Evolutionary conservation across 345 rosid species (phyloP), one percentile per base, ranked within the genome.

Genomic region (Eucalyptus paniculata): DNA sequence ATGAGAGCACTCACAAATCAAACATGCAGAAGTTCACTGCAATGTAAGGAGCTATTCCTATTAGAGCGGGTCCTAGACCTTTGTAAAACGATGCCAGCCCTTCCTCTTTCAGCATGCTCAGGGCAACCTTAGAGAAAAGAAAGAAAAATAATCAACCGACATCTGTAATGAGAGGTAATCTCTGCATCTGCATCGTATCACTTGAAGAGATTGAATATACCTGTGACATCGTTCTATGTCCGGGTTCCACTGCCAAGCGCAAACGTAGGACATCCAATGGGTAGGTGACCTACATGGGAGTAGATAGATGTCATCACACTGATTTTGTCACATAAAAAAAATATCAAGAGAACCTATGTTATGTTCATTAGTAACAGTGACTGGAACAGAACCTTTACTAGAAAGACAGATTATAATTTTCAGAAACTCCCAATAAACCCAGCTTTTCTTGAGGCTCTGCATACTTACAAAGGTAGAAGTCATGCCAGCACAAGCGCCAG

Each of bases 401-500:
- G 28, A 77, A 77, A 37, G 47, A 19, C 9, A 72, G 45, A 37
- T 37, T 11, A 77, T 77, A 77, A 77, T 44, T 77, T 77, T 77
- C 83, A 77, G 45, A 77, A 37, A 37, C 47, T 37, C 28, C 45
- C 47, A 77, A 77, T 19, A 37, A 37, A 37, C 26, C 83, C 28
- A 77, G 2, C 83, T 40, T 77, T 88, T 47, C 24, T 90, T 47
- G 34, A 87, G 90, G 30, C 37, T 87, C 77, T 24, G 49, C 54
- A 88, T 72, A 94, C 98, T 94, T 89, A 97, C 99, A 92, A 96
- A 94, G 92, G 99, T 98, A 88, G 99, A 98, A 23, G 99, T 96
- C 99, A 98, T 98, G 94, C 99, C 99, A 92, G 99, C 99, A 94
- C 99, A 97, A 94, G 99, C 99, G 91, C 99, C 99, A 1, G 99